Base-by-base conservation (phyloP, 495 filamentous ascomycete species). In the Xylaria acuta region DNA sequence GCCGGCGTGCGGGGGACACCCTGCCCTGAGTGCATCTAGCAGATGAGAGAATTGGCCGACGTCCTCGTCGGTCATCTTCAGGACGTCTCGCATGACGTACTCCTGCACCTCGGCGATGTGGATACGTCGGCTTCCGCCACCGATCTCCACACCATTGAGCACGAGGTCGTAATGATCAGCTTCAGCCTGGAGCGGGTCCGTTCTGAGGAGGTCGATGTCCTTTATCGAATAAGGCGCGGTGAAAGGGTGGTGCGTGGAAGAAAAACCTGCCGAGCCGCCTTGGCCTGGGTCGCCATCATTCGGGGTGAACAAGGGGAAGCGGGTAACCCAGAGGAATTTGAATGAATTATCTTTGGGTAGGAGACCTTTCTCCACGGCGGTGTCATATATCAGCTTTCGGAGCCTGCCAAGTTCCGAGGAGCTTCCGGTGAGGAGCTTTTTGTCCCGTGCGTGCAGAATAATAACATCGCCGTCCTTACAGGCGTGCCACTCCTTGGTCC, bases 1-100 rank as follows among this genome's bases (percentile, higher is more conserved):
- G 0, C 96, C 96, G 0, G 96, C 95, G 81, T 99, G 96, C 1
- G 96, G 96, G n/a, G 96, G 97, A 87, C 96, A 99, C 5, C 96
- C 96, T 0, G 94, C 90, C 8, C 89, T 81, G 9, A 99, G 87
- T 0, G 93, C 94, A 65, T 93, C 87, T 11, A 98, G 85, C 3
- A 99, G 86, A 80, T 98, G 96, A 5, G 86, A 85, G 78, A 98
- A 98, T 56, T 97, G 90, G 2, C 83, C 81, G 9, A 98, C 75
- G 20, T 92, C 88, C 68, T 89, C 86, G 69, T 86, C 78, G 27
- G 75, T 79, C 86, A 88, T 87, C 75, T 85, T 89, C 34, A 99
- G 86, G n/a, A 98, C 88, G 63, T 97, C 88, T 38, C 90, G 86
- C 81, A 99, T 88, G 72, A 99, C 82, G 74, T 92, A 94, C 74